Evolutionary conservation across 2,329 filamentous ascomycete species (phyloP).

Genomic region (Aphanocladium album): DNA sequence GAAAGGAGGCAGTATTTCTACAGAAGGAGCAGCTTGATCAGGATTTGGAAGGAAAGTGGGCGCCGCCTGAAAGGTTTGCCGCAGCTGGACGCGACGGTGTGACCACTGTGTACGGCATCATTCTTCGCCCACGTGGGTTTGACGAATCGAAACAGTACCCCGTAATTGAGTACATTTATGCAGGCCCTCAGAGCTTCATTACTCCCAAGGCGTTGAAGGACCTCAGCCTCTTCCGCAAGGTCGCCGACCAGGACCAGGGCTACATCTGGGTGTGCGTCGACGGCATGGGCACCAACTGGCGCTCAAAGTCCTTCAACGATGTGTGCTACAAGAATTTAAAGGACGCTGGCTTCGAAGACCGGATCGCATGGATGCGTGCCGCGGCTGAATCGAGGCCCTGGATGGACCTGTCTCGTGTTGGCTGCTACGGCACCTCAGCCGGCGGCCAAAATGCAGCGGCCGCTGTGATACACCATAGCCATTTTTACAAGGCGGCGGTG

Average conservation of each 20-base stretch:
- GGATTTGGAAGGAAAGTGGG: conserved; percentile 15
- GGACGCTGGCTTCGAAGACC: conserved; percentile 25
- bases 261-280: conserved; percentile 26
- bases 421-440: conserved; percentile 24
- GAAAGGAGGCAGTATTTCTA: conserved; percentile 16
- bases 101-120: conserved; percentile 24
- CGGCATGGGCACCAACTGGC: conserved; percentile 29
- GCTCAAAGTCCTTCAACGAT: conserved; percentile 25
- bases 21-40: conserved; percentile 8
- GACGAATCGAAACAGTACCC: conserved; percentile 22
- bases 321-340: conserved; percentile 26
- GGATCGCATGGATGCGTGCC: conserved; percentile 24
- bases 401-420: conserved; percentile 25
- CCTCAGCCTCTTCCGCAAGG: conserved; percentile 16
- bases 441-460: conserved; percentile 26
- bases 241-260: conserved; percentile 18
- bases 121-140: conserved; percentile 22
- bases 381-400: conserved; percentile 23
- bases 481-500: conserved; percentile 25
- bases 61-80: conserved; percentile 21
- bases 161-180: conserved; percentile 25
- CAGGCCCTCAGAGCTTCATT: conserved; percentile 21
- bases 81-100: conserved; percentile 22
- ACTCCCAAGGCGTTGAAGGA: conserved; percentile 22
- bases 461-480: conserved; percentile 23